Conservation (phyloP, 2,329 filamentous ascomycete genomes). For the Colletotrichum lupini region DNA sequence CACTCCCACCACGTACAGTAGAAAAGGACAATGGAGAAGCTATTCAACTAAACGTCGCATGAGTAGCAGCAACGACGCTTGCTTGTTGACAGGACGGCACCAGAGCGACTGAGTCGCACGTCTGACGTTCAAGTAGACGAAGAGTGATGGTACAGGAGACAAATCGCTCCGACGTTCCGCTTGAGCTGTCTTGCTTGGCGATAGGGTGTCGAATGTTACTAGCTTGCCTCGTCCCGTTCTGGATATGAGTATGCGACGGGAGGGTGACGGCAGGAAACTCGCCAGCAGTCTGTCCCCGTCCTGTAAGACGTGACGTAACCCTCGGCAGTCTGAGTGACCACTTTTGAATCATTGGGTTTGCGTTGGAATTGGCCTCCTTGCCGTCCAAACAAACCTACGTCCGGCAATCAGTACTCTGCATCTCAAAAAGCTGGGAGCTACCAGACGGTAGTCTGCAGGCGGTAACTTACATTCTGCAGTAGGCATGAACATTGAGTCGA, state of each 20-base stretch:
- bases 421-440: not conserved
- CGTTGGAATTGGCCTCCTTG: slow-evolving; percentile 34
- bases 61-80: not conserved
- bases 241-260: slow-evolving; percentile 7
- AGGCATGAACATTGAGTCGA: slow-evolving; percentile 74
- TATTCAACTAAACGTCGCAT: not conserved
- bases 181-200: slow-evolving; percentile 18
- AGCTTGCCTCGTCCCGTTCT: slow-evolving; percentile 1
- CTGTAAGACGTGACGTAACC: slow-evolving; percentile 4
- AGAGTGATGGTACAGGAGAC: slow-evolving; percentile 20
- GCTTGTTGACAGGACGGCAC: not conserved
- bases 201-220: not conserved
- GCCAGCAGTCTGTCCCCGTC: not conserved
- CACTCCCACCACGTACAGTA: not conserved
- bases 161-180: slow-evolving; percentile 22
- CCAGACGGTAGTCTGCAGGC: slow-evolving; percentile 12
- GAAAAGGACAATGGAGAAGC: not conserved
- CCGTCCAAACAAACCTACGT: slow-evolving; percentile 38
- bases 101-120: not conserved
- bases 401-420: slow-evolving; percentile 11
- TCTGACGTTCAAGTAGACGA: not conserved
- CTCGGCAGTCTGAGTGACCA: slow-evolving; percentile 8
- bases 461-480: slow-evolving; percentile 78
- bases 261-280: slow-evolving; percentile 31
- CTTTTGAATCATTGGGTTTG: slow-evolving; percentile 30